Base-by-base conservation (phyloP, 2,329 filamentous ascomycete genomes). In the Aulographum hederae region DNA sequence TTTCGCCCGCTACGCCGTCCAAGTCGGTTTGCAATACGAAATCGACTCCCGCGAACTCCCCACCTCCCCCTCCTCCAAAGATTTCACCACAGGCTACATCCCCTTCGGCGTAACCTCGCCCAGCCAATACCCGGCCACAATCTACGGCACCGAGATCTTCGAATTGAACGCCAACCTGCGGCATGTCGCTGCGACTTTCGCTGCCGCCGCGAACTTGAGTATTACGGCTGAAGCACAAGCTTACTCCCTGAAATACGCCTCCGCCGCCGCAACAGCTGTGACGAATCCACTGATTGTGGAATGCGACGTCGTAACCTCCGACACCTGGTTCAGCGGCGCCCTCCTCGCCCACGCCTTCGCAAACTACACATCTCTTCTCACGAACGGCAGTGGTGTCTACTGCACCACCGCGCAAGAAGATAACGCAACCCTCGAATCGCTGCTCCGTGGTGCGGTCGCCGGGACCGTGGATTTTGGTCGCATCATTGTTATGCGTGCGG, bases 1-100 rank as follows among this genome's bases (percentile, higher is more conserved):
- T 1, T 68, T 85, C 33, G 66, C 72, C 23, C 65, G 68, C 15
- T 85, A 72, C 44, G 68, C 75, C 1, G 64, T 84, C 4, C 78
- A 84, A 46, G 75, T 81, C 3, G 76, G 72, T 0, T 57, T 82
- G 32, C 77, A 84, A 48, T 78, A 81, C 40, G 78, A 84, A 50
- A 68, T 84, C 37, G 77, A 82, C 41, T 56, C 67, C 1, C 66
- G 77, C 20, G 75, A 80, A 37, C 66, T 79, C 20, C 73, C 75
- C 0, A 45, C 46, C 2, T n/a, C n/a, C n/a, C n/a, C n/a, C n/a
- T n/a, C n/a, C n/a, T n/a, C n/a, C n/a, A n/a, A n/a, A n/a, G 73
- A 72, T 47, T 80, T 65, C 52, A 56, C 63, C 1, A 77, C 73
- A 0, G 75, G 76, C 4, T 82, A 82, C 47, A 60, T 82, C 18